phyloP scores from a whole-genome alignment of 2,329 filamentous ascomycete species.

The Pseudocercospora vitis region DNA sequence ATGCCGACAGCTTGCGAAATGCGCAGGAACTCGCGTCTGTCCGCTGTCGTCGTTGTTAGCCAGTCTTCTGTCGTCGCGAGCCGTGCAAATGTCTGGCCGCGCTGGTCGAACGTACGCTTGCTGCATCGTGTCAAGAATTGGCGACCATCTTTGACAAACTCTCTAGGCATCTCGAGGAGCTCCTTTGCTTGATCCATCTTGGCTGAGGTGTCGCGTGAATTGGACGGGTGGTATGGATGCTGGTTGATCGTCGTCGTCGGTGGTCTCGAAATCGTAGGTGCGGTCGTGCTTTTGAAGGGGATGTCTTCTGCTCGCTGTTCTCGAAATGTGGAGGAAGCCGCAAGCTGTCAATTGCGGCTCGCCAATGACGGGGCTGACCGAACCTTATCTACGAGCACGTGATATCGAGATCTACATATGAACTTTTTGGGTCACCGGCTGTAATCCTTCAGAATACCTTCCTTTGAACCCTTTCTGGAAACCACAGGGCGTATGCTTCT shows the following conservation, averaged over 20 bases:
- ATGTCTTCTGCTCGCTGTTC: not conserved
- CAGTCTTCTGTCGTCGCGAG: not conserved
- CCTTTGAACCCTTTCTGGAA: not conserved
- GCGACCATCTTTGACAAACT: constrained; percentile 59
- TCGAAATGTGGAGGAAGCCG: constrained; percentile 6
- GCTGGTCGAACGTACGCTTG: constrained; percentile 43
- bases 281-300: not conserved
- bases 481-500: not conserved
- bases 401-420: not conserved
- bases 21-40: constrained; percentile 59
- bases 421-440: not conserved
- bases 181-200: constrained; percentile 64
- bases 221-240: not conserved
- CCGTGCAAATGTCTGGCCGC: not conserved
- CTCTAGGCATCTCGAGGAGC: constrained; percentile 66
- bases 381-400: not conserved
- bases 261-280: not conserved
- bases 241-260: not conserved
- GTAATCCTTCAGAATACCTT: not conserved
- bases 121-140: constrained; percentile 53
- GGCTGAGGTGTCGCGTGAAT: not conserved
- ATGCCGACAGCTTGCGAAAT: constrained; percentile 66
- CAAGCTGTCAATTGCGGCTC: constrained; percentile 1
- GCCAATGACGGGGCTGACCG: not conserved
- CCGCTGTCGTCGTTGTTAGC: constrained; percentile 43